These are phyloP conservation scores for Neofusicoccum kwambonambiense DNA, from an alignment of 2,329 filamentous ascomycete species.

Conservation along the genomic window DNA sequence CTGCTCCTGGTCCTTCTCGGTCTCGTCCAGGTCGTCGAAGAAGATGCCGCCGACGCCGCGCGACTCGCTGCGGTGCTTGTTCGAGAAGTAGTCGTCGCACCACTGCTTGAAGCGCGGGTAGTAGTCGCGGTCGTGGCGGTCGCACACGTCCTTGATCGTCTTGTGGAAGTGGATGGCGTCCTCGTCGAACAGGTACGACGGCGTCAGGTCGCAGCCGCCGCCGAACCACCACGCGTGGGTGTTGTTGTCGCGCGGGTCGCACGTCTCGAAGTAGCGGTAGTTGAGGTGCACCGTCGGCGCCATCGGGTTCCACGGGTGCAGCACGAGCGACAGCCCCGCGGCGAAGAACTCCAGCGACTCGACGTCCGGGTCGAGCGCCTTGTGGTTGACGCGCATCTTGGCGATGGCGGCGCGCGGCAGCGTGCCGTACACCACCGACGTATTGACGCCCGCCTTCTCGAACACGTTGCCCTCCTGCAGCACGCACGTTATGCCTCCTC, in stretches of 20 bases:
- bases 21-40: conserved; percentile 93
- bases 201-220: conserved; percentile 90
- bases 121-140: conserved; percentile 88
- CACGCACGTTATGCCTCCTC: conserved; percentile 91
- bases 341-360: conserved; percentile 94
- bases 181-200: conserved; percentile 92
- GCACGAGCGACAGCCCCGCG: conserved; percentile 84
- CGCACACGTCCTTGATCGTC: conserved; percentile 88
- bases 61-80: conserved; percentile 84
- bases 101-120: conserved; percentile 95
- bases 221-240: conserved; percentile 97
- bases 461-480: conserved; percentile 96
- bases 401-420: conserved; percentile 83
- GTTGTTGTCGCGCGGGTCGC: conserved; percentile 70
- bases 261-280: conserved; percentile 98
- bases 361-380: conserved; percentile 74
- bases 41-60: conserved; percentile 95
- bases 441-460: conserved; percentile 95
- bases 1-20: conserved; percentile 82
- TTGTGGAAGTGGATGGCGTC: conserved; percentile 96
- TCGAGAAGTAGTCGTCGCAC: conserved; percentile 97
- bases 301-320: conserved; percentile 94
- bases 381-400: conserved; percentile 91
- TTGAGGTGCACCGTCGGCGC: conserved; percentile 97
- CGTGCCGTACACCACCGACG: conserved; percentile 89